phyloP scores from a whole-genome alignment of 768 basidiomycete species.

The Tephrocybe sp. region DNA sequence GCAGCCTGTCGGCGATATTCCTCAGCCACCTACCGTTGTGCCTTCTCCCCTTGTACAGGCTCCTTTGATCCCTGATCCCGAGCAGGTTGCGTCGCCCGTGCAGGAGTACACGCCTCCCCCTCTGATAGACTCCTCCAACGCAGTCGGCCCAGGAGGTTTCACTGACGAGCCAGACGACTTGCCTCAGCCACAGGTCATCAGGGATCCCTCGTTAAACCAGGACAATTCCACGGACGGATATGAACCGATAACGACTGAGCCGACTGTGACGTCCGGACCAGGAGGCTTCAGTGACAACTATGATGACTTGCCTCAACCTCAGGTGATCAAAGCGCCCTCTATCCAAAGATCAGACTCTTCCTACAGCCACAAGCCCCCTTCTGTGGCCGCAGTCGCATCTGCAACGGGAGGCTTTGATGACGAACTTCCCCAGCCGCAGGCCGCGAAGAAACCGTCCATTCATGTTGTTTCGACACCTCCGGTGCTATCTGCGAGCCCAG shows the following conservation, averaged over 20 bases:
- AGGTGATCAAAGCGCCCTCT: constrained; percentile 1
- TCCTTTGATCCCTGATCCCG: constrained; percentile 9
- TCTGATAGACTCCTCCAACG: constrained; percentile 35
- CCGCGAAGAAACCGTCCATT: background rate
- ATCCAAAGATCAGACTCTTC: background rate
- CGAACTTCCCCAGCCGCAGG: background rate
- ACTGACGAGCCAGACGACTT: constrained; percentile 52
- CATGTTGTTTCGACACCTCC: background rate
- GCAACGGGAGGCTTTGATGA: background rate
- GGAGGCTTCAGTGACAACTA: constrained; percentile 2
- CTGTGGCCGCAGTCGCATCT: background rate
- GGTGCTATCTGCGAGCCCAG: background rate
- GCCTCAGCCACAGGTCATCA: constrained; percentile 28
- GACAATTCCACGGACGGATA: constrained; percentile 17
- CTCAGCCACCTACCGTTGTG: constrained; percentile 28
- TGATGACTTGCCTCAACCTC: background rate
- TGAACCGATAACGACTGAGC: constrained; percentile 3
- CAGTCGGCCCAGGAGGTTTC: constrained; percentile 49
- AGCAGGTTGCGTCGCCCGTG: constrained; percentile 10
- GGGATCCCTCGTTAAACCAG: constrained; percentile 28
- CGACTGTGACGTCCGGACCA: background rate
- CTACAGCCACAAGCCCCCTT: background rate
- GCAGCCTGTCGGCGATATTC: constrained; percentile 42
- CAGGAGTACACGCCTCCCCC: constrained; percentile 39
- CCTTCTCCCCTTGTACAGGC: constrained; percentile 44